Evolutionary conservation across 2,329 filamentous ascomycete species (phyloP).

Genomic region (Aspergillus niger): DNA sequence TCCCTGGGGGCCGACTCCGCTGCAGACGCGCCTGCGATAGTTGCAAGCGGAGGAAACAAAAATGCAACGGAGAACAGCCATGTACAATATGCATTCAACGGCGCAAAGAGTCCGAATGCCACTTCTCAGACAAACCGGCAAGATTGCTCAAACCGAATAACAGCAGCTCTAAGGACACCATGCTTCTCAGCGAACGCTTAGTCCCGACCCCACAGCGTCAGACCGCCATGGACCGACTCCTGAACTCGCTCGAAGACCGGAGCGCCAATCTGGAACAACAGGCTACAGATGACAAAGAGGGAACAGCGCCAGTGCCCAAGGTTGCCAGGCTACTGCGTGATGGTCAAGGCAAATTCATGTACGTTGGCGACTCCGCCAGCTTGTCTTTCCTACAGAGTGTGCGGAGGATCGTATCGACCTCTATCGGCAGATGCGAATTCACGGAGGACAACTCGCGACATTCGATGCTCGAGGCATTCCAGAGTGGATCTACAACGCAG

Average conservation of each 20-base stretch:
- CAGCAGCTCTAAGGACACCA: conserved; percentile 30
- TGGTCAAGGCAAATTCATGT: conserved; percentile 57
- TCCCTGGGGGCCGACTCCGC: conserved; percentile 35
- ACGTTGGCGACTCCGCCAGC: conserved; percentile 57
- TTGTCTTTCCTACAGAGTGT: conserved; percentile 57
- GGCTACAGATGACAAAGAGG: conserved; percentile 34
- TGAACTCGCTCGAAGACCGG: conserved; percentile 37
- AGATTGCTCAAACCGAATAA: conserved; percentile 34
- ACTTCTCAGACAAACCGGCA: conserved; percentile 42
- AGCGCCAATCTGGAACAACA: conserved; percentile 33
- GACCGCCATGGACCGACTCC: conserved; percentile 37
- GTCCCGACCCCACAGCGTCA: conserved; percentile 33
- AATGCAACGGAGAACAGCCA: conserved; percentile 55
- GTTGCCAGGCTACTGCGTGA: conserved; percentile 52
- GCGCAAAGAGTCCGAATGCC: conserved; percentile 45
- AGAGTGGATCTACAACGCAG: conserved; percentile 32
- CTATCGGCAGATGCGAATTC: conserved; percentile 46
- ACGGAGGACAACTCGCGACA: conserved; percentile 45
- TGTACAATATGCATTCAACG: conserved; percentile 53
- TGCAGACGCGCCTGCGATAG: conserved; percentile 47
- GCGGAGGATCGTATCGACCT: conserved; percentile 51
- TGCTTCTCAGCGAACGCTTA: conserved; percentile 37
- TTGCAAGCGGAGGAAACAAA: conserved; percentile 53
- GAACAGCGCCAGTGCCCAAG: conserved; percentile 38
- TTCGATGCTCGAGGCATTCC: conserved; percentile 47